A percentile compares a stretch with the other conserved stretches of the same genome.
phyloP scores from a whole-genome alignment of 23 red algal genomes.

The Gracilaria vermiculophylla region DNA sequence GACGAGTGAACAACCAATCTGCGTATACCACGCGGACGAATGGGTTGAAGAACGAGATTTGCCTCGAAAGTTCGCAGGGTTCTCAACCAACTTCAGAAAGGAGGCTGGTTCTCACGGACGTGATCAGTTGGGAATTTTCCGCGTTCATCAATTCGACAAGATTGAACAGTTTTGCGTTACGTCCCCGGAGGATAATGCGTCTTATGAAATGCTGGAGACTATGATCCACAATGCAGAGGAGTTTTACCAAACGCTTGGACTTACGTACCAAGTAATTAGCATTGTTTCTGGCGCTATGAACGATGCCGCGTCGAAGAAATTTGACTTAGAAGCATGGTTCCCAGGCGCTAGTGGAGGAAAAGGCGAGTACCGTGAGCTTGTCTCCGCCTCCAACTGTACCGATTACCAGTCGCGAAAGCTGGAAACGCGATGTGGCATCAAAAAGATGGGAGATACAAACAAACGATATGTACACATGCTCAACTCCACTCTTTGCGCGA shows the following conservation, averaged over 20 bases:
- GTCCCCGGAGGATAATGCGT: slow-evolving; percentile 73
- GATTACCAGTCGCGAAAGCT: slow-evolving; percentile 95
- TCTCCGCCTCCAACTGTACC: slow-evolving; percentile 94
- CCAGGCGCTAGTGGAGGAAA: slow-evolving; percentile 71
- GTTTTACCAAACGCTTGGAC: slow-evolving; percentile 90
- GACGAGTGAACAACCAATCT: slow-evolving; percentile 96
- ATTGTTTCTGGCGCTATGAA: slow-evolving; percentile 96
- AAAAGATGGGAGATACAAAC: slow-evolving; percentile 94
- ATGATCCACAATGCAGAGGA: slow-evolving; percentile 89
- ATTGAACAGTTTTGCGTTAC: slow-evolving; percentile 98
- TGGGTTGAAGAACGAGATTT: slow-evolving; percentile 85
- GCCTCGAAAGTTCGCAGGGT: slow-evolving; percentile 76
- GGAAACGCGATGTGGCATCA: slow-evolving; percentile 72
- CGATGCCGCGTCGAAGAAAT: slow-evolving; percentile 98
- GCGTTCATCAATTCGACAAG: slow-evolving; percentile 99
- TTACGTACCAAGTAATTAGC: slow-evolving; percentile 87
- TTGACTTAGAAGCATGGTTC: slow-evolving; percentile 99
- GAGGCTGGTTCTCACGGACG: slow-evolving; percentile 98
- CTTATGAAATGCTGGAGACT: slow-evolving; percentile 74
- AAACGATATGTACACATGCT: slow-evolving; percentile 99
- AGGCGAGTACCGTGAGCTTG: slow-evolving; percentile 88
- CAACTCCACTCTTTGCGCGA: slow-evolving; percentile 98
- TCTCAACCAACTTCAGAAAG: slow-evolving; percentile 97
- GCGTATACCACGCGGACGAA: slow-evolving; percentile 89
- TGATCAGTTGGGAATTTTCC: slow-evolving; percentile 98